Base-by-base conservation (phyloP, 2,329 filamentous ascomycete species). In the Blastomyces percursus region DNA sequence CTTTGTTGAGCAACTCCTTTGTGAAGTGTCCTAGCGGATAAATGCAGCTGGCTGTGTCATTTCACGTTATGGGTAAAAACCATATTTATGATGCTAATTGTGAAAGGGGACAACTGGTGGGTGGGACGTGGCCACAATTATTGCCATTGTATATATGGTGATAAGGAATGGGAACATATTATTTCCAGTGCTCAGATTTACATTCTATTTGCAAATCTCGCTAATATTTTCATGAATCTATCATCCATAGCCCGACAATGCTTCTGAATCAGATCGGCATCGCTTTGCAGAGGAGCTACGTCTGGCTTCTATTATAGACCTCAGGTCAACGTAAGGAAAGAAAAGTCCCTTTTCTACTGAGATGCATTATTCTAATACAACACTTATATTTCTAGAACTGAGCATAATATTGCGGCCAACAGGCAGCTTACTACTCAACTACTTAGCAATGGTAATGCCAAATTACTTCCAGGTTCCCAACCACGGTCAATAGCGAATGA, bases 231-330 rank as follows among this genome's bases (percentile, higher is more conserved):
- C 9, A 24, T n/a, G n/a, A 21, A 38, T 4, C 19, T 40, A 24
- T 30, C 50, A 7, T 21, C 21, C 21, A 60, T 65, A 71, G 71
- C 71, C 74, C 81, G 90, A 96, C 70, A 85, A 90, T 72, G 89
- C 90, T 44, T 87, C 88, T 0, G 70, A 79, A 24, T 71, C 78
- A 44, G 91, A 96, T 74, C 82, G 83, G 62, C 72, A 78, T 42
- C 76, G 78, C 40, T 79, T 96, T 12, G 74, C 78, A 11, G 75
- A 85, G 8, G 80, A 84, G 40, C 81, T 87, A 67, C 80, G 82
- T 27, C 83, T 96, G 66, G 83, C 81, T 67, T 90, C 86, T 2
- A 83, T 96, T 50, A 82, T 96, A 64, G 91, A 96, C 76, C 78
- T 96, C 12, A 84, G 91, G 62, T 90, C 90, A 65, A 85, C 87